Evolutionary conservation across 805 yeast genomes (phyloP).

Genomic region (Yarrowia yakushimensis): DNA sequence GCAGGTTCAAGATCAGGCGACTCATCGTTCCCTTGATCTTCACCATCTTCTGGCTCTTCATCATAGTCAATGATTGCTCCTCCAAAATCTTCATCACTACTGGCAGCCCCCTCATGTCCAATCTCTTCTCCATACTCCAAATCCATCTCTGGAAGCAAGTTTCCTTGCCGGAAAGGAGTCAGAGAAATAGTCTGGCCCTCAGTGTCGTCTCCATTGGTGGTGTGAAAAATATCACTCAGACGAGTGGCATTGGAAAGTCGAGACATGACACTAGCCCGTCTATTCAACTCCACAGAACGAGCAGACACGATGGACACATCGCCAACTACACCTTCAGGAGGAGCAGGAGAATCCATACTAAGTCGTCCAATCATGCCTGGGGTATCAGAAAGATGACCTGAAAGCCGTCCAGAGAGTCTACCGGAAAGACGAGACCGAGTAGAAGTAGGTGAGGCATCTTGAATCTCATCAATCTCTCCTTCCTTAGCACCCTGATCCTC

Average conservation of each 20-base stretch:
- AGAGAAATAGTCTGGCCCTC: not conserved
- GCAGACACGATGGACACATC: not conserved
- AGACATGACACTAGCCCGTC: constrained; percentile 1
- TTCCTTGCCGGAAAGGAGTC: not conserved
- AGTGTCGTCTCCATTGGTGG: not conserved
- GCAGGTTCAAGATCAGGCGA: not conserved
- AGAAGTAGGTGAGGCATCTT: not conserved
- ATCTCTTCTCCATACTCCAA: constrained; percentile 13
- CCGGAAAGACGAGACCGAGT: not conserved
- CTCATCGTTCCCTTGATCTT: not conserved
- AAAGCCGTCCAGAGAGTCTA: not conserved
- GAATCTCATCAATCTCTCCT: not conserved
- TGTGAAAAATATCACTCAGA: constrained; percentile 3
- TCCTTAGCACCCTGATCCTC: not conserved
- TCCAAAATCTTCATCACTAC: constrained; percentile 6
- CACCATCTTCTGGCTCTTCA: not conserved
- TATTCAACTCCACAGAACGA: constrained; percentile 3
- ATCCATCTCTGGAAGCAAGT: constrained; percentile 15
- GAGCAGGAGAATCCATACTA: not conserved
- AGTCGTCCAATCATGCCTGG: not conserved
- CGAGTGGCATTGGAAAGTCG: constrained; percentile 11
- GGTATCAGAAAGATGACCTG: not conserved
- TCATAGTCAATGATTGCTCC: not conserved
- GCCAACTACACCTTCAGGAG: not conserved
- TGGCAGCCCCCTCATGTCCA: not conserved